These are phyloP conservation scores for Cyclotella sp. DNA, from an alignment of 108 stramenopile genomes.

Conservation along the genomic window DNA sequence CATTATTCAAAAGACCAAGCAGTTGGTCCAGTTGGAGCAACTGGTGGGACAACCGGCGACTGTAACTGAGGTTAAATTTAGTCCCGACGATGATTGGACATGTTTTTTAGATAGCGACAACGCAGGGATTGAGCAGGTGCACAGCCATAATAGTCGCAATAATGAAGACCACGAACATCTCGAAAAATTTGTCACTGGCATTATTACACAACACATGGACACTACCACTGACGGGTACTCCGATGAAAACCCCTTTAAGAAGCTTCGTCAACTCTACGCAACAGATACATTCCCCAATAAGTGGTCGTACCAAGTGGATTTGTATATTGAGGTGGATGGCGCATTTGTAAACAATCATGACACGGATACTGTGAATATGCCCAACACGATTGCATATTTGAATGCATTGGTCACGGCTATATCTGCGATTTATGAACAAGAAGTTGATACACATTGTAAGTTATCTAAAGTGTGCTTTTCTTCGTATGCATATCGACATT, in stretches of 20 bases:
- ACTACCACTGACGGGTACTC: too few relatives aligned
- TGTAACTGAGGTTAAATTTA: not conserved
- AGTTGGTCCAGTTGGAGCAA: not conserved
- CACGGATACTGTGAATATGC: not conserved
- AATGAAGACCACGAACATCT: not conserved
- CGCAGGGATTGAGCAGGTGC: not conserved
- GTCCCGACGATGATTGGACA: not conserved
- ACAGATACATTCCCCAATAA: not conserved
- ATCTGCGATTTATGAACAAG: constrained; percentile 21
- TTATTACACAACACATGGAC: not conserved
- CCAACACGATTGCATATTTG: too few relatives aligned
- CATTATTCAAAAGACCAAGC: not conserved
- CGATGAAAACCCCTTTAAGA: too few relatives aligned
- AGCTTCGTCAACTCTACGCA: not conserved
- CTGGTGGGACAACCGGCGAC: not conserved
- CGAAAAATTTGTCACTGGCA: not conserved
- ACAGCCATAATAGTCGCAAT: not conserved
- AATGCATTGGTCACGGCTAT: not conserved
- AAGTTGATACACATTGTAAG: constrained; percentile 23
- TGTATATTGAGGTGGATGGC: too few relatives aligned
- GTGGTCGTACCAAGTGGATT: not conserved
- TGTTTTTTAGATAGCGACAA: not conserved
- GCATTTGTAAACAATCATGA: not conserved
- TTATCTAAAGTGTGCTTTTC: not conserved
- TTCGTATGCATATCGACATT: too few relatives aligned